phyloP scores from a whole-genome alignment of 345 rosid species.

The Rhodomyrtus tomentosa region DNA sequence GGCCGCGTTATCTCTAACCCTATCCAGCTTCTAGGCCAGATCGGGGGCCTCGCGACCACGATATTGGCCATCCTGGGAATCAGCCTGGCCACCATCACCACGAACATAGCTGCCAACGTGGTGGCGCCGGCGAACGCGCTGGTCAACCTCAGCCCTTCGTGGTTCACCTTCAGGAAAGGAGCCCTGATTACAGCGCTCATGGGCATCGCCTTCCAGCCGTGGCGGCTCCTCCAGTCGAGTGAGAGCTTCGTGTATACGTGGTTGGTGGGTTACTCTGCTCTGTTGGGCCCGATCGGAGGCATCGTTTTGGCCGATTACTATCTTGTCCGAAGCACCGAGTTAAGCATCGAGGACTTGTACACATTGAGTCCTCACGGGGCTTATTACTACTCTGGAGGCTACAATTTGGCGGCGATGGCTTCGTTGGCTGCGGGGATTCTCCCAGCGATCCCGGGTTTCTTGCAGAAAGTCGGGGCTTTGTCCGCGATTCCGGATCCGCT shows the following conservation, averaged over 20 bases:
- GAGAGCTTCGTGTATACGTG: slow-evolving; percentile 95
- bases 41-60: slow-evolving; percentile 57
- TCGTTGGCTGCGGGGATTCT: slow-evolving; percentile 60
- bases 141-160: slow-evolving; percentile 72
- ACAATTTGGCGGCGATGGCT: slow-evolving; percentile 42
- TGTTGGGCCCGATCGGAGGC: slow-evolving; percentile 84
- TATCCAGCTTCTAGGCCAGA: slow-evolving; percentile 58
- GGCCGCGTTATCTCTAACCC: slow-evolving; percentile 77
- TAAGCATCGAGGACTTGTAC: slow-evolving; percentile 51
- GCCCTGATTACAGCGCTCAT: slow-evolving; percentile 74
- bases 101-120: slow-evolving; percentile 90
- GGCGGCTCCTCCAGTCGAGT: slow-evolving; percentile 78
- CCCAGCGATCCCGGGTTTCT: slow-evolving; percentile 79
- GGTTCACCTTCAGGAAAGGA: slow-evolving; percentile 73
- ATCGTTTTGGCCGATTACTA: slow-evolving; percentile 70
- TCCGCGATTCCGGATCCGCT: slow-evolving; percentile 23
- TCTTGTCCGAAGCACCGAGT: slow-evolving; percentile 27
- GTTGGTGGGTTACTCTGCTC: slow-evolving; percentile 84
- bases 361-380: slow-evolving; percentile 45
- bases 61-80: slow-evolving; percentile 67
- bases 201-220: slow-evolving; percentile 80
- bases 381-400: slow-evolving; percentile 57
- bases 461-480: slow-evolving; percentile 55
- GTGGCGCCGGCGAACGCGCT: slow-evolving; percentile 92
- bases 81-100: slow-evolving; percentile 71